A percentile compares a stretch with the other conserved stretches of the same genome.
These are phyloP conservation scores for Arachnopeziza araneosa DNA, from an alignment of 2,329 filamentous ascomycete genomes.

Conservation along the genomic window DNA sequence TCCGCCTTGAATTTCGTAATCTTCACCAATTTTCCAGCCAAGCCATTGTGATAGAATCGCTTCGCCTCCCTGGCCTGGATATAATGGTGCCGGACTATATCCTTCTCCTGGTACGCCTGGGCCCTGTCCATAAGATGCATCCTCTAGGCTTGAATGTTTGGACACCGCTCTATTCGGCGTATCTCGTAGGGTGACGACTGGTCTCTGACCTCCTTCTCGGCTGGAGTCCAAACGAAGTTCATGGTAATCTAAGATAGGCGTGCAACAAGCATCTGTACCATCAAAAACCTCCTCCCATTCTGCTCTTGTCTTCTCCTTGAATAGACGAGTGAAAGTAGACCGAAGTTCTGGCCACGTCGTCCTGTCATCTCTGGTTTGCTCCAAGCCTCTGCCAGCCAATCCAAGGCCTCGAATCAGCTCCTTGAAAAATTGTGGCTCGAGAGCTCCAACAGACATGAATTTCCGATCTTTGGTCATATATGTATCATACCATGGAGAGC, in stretches of 20 bases:
- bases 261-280: slow-evolving; percentile 85
- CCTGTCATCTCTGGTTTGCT: slow-evolving; percentile 52
- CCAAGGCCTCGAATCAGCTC: slow-evolving; percentile 62
- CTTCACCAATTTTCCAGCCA: slow-evolving; percentile 66
- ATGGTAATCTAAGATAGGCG: slow-evolving; percentile 72
- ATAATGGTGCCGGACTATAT: slow-evolving; percentile 56
- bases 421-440: slow-evolving; percentile 82
- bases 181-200: slow-evolving; percentile 59
- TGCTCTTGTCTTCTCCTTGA: slow-evolving; percentile 61
- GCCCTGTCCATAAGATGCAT: slow-evolving; percentile 48
- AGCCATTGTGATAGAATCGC: slow-evolving; percentile 65
- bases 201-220: slow-evolving; percentile 65
- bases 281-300: slow-evolving; percentile 89
- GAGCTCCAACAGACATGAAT: slow-evolving; percentile 82
- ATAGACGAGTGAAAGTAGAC: slow-evolving; percentile 53
- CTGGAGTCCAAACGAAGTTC: slow-evolving; percentile 55
- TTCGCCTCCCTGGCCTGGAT: slow-evolving; percentile 67
- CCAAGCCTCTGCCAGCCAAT: slow-evolving; percentile 47
- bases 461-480: slow-evolving; percentile 77
- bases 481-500: slow-evolving; percentile 82
- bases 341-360: slow-evolving; percentile 63
- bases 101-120: slow-evolving; percentile 59
- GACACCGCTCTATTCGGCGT: slow-evolving; percentile 65
- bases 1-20: slow-evolving; percentile 63
- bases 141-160: slow-evolving; percentile 36